phyloP scores from a whole-genome alignment of 495 filamentous ascomycete species.

The Aspergillus sclerotioniger region DNA sequence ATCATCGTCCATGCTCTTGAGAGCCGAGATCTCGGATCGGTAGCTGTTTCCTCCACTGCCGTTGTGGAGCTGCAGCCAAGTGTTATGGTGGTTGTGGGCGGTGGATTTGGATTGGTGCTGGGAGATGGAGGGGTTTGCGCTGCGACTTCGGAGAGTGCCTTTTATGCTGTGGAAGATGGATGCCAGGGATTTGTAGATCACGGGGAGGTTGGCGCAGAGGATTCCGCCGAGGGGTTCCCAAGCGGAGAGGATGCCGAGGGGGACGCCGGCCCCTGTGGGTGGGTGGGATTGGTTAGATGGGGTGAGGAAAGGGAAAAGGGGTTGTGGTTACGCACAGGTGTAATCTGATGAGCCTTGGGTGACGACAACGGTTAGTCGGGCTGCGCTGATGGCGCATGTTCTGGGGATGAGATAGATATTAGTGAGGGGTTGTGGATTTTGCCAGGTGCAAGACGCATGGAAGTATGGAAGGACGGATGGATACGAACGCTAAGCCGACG shows the following conservation, averaged over 20 bases:
- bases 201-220: conserved; percentile 44
- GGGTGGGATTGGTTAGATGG: neutral
- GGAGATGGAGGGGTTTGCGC: neutral
- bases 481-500: conserved; percentile 33
- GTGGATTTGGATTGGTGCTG: neutral
- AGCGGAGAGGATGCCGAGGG: conserved; percentile 39
- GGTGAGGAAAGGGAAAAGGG: neutral
- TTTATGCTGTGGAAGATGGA: neutral
- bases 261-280: conserved; percentile 33
- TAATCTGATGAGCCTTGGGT: conserved; percentile 38
- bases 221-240: conserved; percentile 46
- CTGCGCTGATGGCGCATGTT: conserved; percentile 38
- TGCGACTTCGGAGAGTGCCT: neutral
- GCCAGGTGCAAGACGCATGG: neutral
- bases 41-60: neutral
- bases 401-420: conserved; percentile 12
- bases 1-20: neutral
- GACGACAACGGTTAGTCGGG: conserved; percentile 38
- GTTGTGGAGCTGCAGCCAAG: neutral
- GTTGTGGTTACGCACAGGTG: conserved; percentile 29
- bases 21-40: neutral
- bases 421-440: neutral
- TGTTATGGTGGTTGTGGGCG: neutral
- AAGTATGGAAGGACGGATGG: neutral
- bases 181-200: conserved; percentile 1